A percentile compares a stretch with the other conserved stretches of the same genome.
Conservation (phyloP, 805 yeast species). For the Priceomyces fermenticarens region DNA sequence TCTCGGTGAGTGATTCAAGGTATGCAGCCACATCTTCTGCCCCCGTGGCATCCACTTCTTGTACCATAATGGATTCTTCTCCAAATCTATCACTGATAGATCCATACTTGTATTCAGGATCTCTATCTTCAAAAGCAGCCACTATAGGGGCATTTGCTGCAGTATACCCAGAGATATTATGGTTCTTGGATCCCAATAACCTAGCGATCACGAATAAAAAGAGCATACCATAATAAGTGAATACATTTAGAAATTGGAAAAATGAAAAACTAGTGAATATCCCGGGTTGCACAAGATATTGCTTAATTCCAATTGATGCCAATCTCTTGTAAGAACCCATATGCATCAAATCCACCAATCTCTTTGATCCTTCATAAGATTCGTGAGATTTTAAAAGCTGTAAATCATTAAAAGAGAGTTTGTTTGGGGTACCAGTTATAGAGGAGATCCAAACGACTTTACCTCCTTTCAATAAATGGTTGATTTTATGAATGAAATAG, state of each 20-base stretch:
- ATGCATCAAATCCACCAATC: slow-evolving; percentile 81
- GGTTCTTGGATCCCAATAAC: slow-evolving; percentile 80
- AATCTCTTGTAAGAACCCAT: slow-evolving; percentile 60
- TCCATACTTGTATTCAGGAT: slow-evolving; percentile 57
- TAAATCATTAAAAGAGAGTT: slow-evolving; percentile 70
- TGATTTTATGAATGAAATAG: slow-evolving; percentile 68
- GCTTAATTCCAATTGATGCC: slow-evolving; percentile 51
- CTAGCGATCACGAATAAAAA: slow-evolving; percentile 80
- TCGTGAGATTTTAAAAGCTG: slow-evolving; percentile 61
- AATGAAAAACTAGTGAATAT: slow-evolving; percentile 84
- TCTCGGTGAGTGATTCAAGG: slow-evolving; percentile 50
- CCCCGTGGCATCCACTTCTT: slow-evolving; percentile 62
- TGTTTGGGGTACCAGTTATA: slow-evolving; percentile 73
- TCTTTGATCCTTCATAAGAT: slow-evolving; percentile 90
- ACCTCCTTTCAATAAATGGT: slow-evolving; percentile 61
- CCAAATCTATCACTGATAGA: slow-evolving; percentile 71
- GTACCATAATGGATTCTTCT: slow-evolving; percentile 53
- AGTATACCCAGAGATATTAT: slow-evolving; percentile 80
- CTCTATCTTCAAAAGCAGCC: slow-evolving; percentile 50
- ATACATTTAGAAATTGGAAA: slow-evolving; percentile 66
- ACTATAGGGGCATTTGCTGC: slow-evolving; percentile 84
- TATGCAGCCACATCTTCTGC: slow-evolving; percentile 64
- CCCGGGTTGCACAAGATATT: slow-evolving; percentile 90
- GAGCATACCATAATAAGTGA: slow-evolving; percentile 86
- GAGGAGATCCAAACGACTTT: slow-evolving; percentile 83